Base-by-base conservation (phyloP, 2,329 filamentous ascomycete genomes). In the Neofusicoccum kwambonambiense region DNA sequence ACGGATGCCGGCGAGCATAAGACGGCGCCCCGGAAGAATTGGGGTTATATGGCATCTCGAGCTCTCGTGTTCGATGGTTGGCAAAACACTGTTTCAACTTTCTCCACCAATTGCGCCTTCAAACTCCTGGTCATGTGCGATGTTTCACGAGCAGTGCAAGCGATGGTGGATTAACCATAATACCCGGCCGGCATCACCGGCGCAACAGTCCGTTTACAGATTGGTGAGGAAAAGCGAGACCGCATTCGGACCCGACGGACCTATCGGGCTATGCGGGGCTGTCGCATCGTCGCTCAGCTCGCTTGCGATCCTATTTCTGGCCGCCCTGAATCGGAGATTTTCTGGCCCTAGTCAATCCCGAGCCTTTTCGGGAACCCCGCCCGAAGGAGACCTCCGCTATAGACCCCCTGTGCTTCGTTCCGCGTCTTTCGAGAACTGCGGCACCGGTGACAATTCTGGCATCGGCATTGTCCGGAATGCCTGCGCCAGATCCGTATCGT, bases 51-150 rank as follows among this genome's bases (percentile, higher is more conserved):
- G 27, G 45, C 19, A 22, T 54, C 12, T 27, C 52, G 42, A 34
- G 34, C 34, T 6, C 49, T 51, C 27, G 49, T 51, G n/a, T 35
- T 51, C 49, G 34, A 15, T 35, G 19, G 35, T 8, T 34, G 27
- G 49, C 49, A 34, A 57, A 34, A 34, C 15, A 4, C 15, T 37
- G 56, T 60, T 60, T 60, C 56, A 47, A 60, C 42, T 47, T 60
- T 60, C 56, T 60, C 56, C 56, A 47, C 56, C 42, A 60, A 60
- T 60, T 60, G 56, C 41, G 34, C 51, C 51, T 56, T 41, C 19
- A 56, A 56, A 31, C 37, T 7, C 5, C 17, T 3, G 35, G 35
- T 54, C 51, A 54, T 54, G 51, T 45, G 54, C 27, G 41, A 35
- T 58, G 54, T 58, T 58, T 58, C 54, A 58, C 3, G 52, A 57